Percentiles rank a stretch among this genome's conserved stretches.
These are phyloP conservation scores for Entonaema liquescens DNA, from an alignment of 495 filamentous ascomycete genomes.

Conservation along the genomic window DNA sequence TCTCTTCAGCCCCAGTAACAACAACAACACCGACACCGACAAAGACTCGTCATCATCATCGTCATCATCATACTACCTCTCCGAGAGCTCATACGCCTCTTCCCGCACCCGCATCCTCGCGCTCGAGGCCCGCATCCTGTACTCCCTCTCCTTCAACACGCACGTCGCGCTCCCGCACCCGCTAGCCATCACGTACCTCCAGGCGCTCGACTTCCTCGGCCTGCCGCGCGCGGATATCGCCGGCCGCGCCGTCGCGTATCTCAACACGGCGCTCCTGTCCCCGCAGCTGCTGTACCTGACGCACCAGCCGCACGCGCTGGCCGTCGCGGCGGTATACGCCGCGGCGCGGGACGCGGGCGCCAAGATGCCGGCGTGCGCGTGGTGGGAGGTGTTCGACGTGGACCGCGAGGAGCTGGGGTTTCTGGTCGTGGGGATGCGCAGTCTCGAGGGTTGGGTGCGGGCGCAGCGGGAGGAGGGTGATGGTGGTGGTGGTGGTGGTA, in stretches of 20 bases:
- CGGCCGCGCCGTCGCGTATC: conserved; percentile 71
- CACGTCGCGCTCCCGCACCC: conserved; percentile 86
- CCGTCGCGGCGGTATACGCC: conserved; percentile 88
- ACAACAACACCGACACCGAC: conserved; percentile 4
- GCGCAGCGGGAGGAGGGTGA: conserved; percentile 50
- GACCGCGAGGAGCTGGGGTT: conserved; percentile 96
- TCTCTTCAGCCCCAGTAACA: conserved; percentile 60
- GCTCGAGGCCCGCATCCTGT: conserved; percentile 78
- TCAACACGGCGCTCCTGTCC: conserved; percentile 84
- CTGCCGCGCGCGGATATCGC: conserved; percentile 58
- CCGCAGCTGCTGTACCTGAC: conserved; percentile 92
- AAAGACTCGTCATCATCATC: conserved; percentile 59
- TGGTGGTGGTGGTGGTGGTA: not conserved
- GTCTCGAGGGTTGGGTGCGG: conserved; percentile 75
- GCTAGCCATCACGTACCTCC: conserved; percentile 90
- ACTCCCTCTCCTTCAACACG: conserved; percentile 79
- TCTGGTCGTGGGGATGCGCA: conserved; percentile 85
- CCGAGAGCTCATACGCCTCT: conserved; percentile 73
- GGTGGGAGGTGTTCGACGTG: conserved; percentile 99
- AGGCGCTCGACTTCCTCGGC: conserved; percentile 74
- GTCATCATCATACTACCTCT: conserved; percentile 73
- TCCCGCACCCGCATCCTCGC: conserved; percentile 69
- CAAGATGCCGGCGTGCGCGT: conserved; percentile 80
- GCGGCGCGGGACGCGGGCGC: conserved; percentile 80
- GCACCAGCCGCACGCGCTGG: conserved; percentile 85